Base-by-base conservation (phyloP, 148 eudicot species). In the Camellia granthamiana region DNA sequence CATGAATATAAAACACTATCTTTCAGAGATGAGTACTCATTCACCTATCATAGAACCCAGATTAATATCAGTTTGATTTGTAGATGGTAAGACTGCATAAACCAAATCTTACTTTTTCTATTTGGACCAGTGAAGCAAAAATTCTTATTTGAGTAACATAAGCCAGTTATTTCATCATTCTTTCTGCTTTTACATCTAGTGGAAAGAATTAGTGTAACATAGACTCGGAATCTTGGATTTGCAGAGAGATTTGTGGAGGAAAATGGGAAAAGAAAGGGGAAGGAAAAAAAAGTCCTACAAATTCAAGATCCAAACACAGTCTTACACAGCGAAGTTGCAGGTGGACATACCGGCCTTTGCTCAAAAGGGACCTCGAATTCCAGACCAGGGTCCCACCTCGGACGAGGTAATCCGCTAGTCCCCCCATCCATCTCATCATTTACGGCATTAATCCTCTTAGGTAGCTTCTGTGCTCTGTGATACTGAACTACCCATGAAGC, bases 351-450 rank as follows among this genome's bases (percentile, higher is more conserved):
- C 89, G 99, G 99, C 62, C 98, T 84, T 84, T 96, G 99, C 81
- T 96, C 99, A 38, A 88, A 96, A 2, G 99, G 99, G 74, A 96
- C 99, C 80, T 89, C 97, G 5, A 93, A 80, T 88, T 92, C 98
- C 87, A 94, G 85, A 16, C 95, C 98, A 0, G 98, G 98, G 54
- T 96, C 97, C 99, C 99, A 94, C 30, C 92, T 91, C 72, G 86
- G 94, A 69, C 97, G 90, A 5, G 94, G 95, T 73, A 89, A 81
- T 5, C 93, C 89, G 66, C 86, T 86, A 1, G 72, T 69, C 23
- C 94, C 93, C 78, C 90, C 97, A 78, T 91, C 82, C 78, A 85
- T 84, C 81, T 91, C 98, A 76, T 92, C 94, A 82, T 77, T 91
- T 19, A 84, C 84, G 1, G 76, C 78, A 62, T 86, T 77, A 74